phyloP scores from a whole-genome alignment of 139 green algal species.

The Marvania coccoides region DNA sequence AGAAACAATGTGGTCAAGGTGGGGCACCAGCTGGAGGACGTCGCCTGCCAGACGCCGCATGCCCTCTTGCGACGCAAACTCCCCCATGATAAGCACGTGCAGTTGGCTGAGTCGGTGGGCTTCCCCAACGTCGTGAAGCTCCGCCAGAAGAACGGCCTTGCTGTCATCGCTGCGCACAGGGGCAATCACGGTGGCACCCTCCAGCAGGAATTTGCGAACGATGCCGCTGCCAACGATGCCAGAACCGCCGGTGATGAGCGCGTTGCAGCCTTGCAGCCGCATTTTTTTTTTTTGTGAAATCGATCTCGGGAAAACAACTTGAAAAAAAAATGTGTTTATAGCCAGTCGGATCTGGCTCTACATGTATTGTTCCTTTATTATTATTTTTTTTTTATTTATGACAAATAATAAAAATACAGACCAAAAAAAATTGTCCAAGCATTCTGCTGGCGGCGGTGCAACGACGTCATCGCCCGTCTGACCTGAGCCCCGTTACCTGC shows the following conservation, averaged over 20 bases:
- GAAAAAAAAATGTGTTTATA: no score
- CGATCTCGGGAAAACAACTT: no score
- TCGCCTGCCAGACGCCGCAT: no score
- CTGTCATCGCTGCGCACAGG: not conserved
- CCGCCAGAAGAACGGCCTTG: not conserved
- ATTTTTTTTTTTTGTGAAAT: no score
- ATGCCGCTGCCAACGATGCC: constrained; percentile 22
- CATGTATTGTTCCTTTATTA: no score
- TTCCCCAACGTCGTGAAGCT: not conserved
- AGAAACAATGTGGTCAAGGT: not conserved
- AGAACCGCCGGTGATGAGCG: not conserved
- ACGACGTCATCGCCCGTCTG: no score
- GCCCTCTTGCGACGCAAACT: constrained; percentile 1
- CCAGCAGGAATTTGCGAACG: not conserved
- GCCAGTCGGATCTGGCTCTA: no score
- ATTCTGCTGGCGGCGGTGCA: no score
- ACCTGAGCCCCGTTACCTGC: no score
- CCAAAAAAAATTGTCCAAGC: no score
- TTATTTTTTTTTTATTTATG: no score
- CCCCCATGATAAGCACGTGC: not conserved
- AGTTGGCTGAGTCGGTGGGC: not conserved
- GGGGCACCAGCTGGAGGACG: not conserved
- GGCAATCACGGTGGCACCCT: not conserved
- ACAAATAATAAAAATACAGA: no score
- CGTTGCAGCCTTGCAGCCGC: not conserved